phyloP scores from a whole-genome alignment of 2,329 filamentous ascomycete species.

The Cytospora schulzeri region DNA sequence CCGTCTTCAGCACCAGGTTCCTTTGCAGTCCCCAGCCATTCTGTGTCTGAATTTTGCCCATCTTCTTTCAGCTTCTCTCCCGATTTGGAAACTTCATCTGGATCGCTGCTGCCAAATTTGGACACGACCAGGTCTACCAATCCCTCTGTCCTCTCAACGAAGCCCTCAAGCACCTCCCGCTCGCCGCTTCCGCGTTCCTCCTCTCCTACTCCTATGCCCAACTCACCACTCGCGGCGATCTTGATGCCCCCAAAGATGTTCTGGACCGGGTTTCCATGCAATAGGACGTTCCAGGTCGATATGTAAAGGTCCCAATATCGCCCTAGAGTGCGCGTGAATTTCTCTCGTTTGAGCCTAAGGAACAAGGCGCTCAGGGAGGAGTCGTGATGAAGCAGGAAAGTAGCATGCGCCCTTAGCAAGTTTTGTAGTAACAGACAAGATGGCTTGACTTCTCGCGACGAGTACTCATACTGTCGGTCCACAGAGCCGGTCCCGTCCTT shows the following conservation, averaged over 20 bases:
- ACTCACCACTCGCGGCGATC: conserved; percentile 84
- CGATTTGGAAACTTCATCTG: conserved; percentile 32
- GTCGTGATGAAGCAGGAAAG: conserved; percentile 87
- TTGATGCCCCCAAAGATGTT: conserved; percentile 83
- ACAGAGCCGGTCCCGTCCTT: background rate
- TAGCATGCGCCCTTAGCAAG: conserved; percentile 76
- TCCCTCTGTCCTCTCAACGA: conserved; percentile 77
- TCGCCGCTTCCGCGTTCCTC: conserved; percentile 94
- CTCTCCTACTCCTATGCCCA: conserved; percentile 92
- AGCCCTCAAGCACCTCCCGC: conserved; percentile 88
- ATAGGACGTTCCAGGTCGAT: conserved; percentile 81
- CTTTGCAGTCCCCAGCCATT: conserved; percentile 75
- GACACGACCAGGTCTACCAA: conserved; percentile 87
- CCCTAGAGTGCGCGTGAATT: conserved; percentile 72
- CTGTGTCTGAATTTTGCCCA: conserved; percentile 33
- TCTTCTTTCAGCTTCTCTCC: conserved; percentile 32
- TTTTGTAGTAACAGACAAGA: conserved; percentile 77
- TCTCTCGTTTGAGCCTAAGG: conserved; percentile 61
- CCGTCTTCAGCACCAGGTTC: conserved; percentile 75
- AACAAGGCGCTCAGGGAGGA: conserved; percentile 72
- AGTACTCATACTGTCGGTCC: conserved; percentile 70
- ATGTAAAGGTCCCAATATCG: conserved; percentile 78
- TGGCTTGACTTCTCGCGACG: conserved; percentile 85
- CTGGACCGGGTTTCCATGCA: conserved; percentile 85
- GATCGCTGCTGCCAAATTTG: conserved; percentile 67